Evolutionary conservation across 495 filamentous ascomycete species (phyloP), one percentile per base, ranked within the genome.

Genomic region (Xylaria telfairii): DNA sequence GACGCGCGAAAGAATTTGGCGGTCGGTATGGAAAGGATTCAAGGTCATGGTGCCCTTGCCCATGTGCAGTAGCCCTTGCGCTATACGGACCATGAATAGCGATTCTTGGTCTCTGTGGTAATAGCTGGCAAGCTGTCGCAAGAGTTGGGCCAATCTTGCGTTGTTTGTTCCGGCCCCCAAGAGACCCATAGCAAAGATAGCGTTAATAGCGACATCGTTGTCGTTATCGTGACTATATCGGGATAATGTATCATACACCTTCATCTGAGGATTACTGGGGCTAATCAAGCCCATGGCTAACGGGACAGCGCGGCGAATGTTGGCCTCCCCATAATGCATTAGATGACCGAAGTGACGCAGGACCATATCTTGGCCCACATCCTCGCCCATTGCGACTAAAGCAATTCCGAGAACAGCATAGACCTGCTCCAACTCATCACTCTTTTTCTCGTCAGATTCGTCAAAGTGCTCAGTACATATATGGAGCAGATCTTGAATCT

Each of bases 261-360:
- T 99, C 95, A 99, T 99, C 79, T 98, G 96, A 9, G 96, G 96
- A 83, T 98, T 99, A 84, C 93, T 96, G 32, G 96, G 94, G 82
- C 92, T 96, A 76, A 99, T 89, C 63, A 99, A 86, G 75, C 93
- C 96, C 94, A 99, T 96, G 24, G 96, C 96, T n/a, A 99, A 86
- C 26, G 96, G 96, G 26, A 99, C 96, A 34, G 94, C 95, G 74
- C 93, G 94, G 34, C 96, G 92, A 75, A 99, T 99, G 79, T 98
- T 97, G 77, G 93, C 87, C 74, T 97, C 96, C 61, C 96, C 95
- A 75, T 99, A 99, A 83, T 99, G 96, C 96, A 99, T 99, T 44
- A 99, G 86, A 79, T 99, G 96, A 62, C 95, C 96, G 76, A 99
- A 98, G 74, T 97, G 95, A 51, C 96, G 90, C 30, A 99, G 87